Evolutionary conservation across 768 basidiomycete genomes (phyloP).

Genomic region (Neoboletus brunneissimus): DNA sequence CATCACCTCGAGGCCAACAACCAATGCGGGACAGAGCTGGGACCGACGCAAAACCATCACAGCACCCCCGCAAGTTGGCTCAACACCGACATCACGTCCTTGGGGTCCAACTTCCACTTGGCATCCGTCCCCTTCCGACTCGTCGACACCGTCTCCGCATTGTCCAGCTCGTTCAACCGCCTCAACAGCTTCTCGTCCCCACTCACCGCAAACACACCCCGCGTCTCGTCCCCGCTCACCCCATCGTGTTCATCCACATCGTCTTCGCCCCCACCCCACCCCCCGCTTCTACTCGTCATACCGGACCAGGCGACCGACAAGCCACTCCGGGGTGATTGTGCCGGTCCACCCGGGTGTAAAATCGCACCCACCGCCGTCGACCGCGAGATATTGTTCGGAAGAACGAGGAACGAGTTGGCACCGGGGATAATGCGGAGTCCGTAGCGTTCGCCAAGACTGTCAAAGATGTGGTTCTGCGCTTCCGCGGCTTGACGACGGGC

Average conservation of each 20-base stretch:
- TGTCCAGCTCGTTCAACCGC: slow-evolving; percentile 70
- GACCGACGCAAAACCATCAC: neutral
- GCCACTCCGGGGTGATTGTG: slow-evolving; percentile 32
- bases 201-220: slow-evolving; percentile 64
- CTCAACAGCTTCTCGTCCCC: slow-evolving; percentile 77
- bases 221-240: slow-evolving; percentile 40
- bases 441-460: slow-evolving; percentile 81
- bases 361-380: slow-evolving; percentile 84
- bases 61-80: slow-evolving; percentile 9
- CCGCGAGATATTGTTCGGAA: slow-evolving; percentile 80
- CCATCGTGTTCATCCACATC: slow-evolving; percentile 20
- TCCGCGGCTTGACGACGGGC: slow-evolving; percentile 84
- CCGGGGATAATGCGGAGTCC: slow-evolving; percentile 83
- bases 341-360: slow-evolving; percentile 59
- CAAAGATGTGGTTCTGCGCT: slow-evolving; percentile 90
- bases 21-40: no score
- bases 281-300: slow-evolving; percentile 18
- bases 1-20: no score
- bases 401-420: slow-evolving; percentile 73
- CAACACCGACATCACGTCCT: slow-evolving; percentile 36
- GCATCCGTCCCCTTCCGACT: slow-evolving; percentile 77
- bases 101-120: slow-evolving; percentile 55
- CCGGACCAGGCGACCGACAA: slow-evolving; percentile 37
- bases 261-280: neutral
- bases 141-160: slow-evolving; percentile 68